Conservation (phyloP, 1,139 yeast species). For the Blastobotrys illinoisensis region DNA sequence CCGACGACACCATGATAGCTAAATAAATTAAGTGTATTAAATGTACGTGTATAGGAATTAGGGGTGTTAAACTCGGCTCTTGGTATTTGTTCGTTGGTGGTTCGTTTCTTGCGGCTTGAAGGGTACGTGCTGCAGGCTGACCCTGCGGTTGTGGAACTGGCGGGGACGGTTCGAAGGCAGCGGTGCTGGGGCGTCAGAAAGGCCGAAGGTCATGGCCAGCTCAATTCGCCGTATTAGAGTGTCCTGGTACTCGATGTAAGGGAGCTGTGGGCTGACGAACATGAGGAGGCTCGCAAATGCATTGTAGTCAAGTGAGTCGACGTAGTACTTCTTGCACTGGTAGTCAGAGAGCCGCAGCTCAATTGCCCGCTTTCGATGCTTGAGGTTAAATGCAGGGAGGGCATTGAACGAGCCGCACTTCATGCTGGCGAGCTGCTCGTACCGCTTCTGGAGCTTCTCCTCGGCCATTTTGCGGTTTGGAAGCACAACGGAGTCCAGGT, state of each 20-base stretch:
- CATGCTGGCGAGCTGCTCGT: neutral
- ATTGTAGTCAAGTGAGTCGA: neutral
- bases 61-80: neutral
- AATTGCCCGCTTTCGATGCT: neutral
- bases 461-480: neutral
- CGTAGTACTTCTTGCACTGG: neutral
- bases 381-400: neutral
- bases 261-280: neutral
- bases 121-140: neutral
- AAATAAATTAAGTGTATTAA: neutral
- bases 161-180: neutral
- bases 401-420: neutral
- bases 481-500: neutral
- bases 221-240: neutral
- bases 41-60: neutral
- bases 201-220: neutral
- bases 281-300: neutral
- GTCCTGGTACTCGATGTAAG: neutral
- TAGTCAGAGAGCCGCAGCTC: neutral
- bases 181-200: neutral
- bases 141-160: neutral
- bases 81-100: neutral
- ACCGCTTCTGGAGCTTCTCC: neutral
- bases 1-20: neutral
- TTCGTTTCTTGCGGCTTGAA: neutral